A percentile compares a stretch with the other conserved stretches of the same genome.
phyloP scores from a whole-genome alignment of 768 basidiomycete species.

The Albatrellus ellisii region DNA sequence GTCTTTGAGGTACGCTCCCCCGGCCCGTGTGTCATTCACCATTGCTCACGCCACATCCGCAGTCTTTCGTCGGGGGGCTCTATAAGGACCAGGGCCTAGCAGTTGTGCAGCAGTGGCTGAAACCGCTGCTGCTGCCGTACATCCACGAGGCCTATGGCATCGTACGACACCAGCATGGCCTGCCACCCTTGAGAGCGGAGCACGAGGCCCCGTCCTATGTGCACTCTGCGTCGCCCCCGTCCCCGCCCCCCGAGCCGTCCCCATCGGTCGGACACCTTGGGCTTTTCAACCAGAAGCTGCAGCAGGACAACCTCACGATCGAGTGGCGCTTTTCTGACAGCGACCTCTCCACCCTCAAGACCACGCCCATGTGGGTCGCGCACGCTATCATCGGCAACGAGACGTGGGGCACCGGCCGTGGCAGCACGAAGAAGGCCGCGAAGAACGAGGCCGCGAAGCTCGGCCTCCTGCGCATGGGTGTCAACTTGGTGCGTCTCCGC shows the following conservation, averaged over 20 bases:
- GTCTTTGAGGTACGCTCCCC: slow-evolving; percentile 52
- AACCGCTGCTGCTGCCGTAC: slow-evolving; percentile 50
- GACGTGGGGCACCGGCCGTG: slow-evolving; percentile 46
- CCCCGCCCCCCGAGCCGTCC: slow-evolving; percentile 10
- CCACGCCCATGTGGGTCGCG: slow-evolving; percentile 71
- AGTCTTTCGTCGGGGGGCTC: slow-evolving; percentile 76
- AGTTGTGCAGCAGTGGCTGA: slow-evolving; percentile 45
- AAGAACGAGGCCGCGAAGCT: slow-evolving; percentile 74
- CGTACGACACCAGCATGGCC: slow-evolving; percentile 55
- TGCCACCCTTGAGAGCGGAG: slow-evolving; percentile 29
- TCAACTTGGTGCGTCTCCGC: slow-evolving; percentile 31
- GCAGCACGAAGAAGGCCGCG: slow-evolving; percentile 68
- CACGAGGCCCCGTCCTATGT: slow-evolving; percentile 17
- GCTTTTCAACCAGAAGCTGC: slow-evolving; percentile 67
- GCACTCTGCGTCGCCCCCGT: slow-evolving; percentile 5
- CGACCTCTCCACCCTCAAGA: slow-evolving; percentile 32
- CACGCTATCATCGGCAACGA: slow-evolving; percentile 49
- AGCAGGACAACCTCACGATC: slow-evolving; percentile 39
- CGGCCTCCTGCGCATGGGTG: slow-evolving; percentile 47
- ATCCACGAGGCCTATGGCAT: slow-evolving; percentile 43
- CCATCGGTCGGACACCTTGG: slow-evolving; percentile 51
- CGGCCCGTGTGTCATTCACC: background rate
- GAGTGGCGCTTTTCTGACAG: slow-evolving; percentile 60
- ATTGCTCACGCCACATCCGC: background rate
- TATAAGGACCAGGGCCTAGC: slow-evolving; percentile 57